Evolutionary conservation across 371 early-diverging fungal species (phyloP).

Genomic region (Blakeslea trispora): DNA sequence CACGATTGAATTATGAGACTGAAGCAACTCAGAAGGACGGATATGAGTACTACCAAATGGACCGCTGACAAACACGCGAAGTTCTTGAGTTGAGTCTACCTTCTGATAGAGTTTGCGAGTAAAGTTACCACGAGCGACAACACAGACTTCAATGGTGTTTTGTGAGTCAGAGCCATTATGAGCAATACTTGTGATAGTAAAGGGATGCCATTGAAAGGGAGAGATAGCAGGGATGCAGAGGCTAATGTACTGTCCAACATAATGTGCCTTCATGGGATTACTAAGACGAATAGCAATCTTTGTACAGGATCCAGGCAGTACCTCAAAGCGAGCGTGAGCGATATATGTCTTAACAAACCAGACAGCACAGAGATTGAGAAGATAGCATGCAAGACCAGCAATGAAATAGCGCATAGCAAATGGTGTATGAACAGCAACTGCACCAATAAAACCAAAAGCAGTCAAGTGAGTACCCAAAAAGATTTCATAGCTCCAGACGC

Average conservation of each 20-base stretch:
- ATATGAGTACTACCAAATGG: conserved; percentile 36
- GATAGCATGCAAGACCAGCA: conserved; percentile 53
- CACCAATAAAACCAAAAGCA: conserved; percentile 51
- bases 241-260: conserved; percentile 58
- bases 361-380: conserved; percentile 51
- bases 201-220: conserved; percentile 63
- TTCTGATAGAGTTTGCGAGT: conserved; percentile 45
- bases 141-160: conserved; percentile 35
- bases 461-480: conserved; percentile 54
- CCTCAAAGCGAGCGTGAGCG: conserved; percentile 48
- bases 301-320: conserved; percentile 47
- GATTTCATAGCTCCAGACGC: conserved; percentile 49
- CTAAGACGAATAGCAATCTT: conserved; percentile 45
- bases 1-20: conserved; percentile 31
- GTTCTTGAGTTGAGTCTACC: conserved; percentile 35
- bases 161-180: conserved; percentile 10
- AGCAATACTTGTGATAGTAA: conserved; percentile 53
- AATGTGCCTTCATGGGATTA: conserved; percentile 38
- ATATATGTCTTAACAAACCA: conserved; percentile 58
- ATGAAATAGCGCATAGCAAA: conserved; percentile 64
- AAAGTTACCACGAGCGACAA: conserved; percentile 60
- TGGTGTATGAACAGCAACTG: conserved; percentile 57
- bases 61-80: conserved; percentile 51
- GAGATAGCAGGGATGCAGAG: conserved; percentile 60
- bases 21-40: conserved; percentile 24